Conservation (phyloP, 441 rosid genomes). For the Gossypium trilobum region DNA sequence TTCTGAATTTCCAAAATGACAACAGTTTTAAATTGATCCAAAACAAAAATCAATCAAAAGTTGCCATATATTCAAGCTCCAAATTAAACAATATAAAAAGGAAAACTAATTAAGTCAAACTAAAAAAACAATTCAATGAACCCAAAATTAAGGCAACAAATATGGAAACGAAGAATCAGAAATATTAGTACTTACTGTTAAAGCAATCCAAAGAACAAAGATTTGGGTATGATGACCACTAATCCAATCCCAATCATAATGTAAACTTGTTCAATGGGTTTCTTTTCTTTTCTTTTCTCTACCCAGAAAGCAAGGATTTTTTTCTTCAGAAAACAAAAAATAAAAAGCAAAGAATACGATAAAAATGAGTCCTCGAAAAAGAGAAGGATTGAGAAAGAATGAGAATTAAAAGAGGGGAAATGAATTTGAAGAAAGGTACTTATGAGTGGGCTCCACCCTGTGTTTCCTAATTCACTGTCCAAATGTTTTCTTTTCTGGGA, state of each 20-base stretch:
- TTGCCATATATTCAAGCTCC: background rate
- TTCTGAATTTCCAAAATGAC: constrained; percentile 9
- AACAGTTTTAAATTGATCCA: background rate
- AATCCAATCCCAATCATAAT: constrained; percentile 6
- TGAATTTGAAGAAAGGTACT: constrained; percentile 5
- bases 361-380: background rate
- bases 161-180: constrained; percentile 6
- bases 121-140: background rate
- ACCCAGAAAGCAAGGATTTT: background rate
- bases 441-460: constrained; percentile 2
- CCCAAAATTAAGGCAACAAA: background rate
- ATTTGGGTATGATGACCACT: constrained; percentile 18
- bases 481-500: no score
- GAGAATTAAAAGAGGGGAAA: background rate
- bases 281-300: background rate
- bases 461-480: background rate
- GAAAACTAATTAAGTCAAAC: background rate
- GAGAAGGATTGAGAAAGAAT: background rate
- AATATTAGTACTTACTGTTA: constrained; percentile 36
- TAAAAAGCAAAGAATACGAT: background rate
- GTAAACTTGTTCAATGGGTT: background rate
- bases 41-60: background rate
- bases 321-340: background rate
- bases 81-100: background rate
- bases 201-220: constrained; percentile 33